Evolutionary conservation across 345 rosid species (phyloP), one percentile per base, ranked within the genome.

Genomic region (Mercurialis annua): DNA sequence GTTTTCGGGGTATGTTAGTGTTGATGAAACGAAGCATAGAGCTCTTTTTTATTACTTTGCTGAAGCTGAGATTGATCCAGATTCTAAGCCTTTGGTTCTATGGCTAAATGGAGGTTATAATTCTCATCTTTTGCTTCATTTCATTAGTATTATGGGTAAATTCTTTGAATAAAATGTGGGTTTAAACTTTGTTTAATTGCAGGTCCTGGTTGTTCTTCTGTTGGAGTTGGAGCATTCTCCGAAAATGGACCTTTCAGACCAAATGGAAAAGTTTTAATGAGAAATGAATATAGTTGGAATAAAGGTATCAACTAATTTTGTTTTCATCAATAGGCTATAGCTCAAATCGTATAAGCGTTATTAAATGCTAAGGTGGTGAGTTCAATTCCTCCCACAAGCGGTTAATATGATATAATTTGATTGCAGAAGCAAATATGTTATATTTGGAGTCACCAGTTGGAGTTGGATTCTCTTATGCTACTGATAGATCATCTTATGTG

Each of bases 171-270:
- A n/a, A n/a, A n/a, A n/a, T n/a, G n/a, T n/a, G n/a, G n/a, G n/a
- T n/a, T n/a, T n/a, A n/a, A n/a, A n/a, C n/a, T 59, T 12, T 62
- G 40, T 38, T 61, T 5, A 10, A 29, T 67, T 75, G 56, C 74
- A 87, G 92, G 92, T 53, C 99, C 99, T 33, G 99, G 99, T 11
- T 94, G 99, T 67, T 94, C 99, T 68, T 94, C 99, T 48, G 73
- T 94, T 53, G 99, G 99, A 38, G 92, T 91, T 62, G 99, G 99
- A 30, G 99, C 97, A 56, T 94, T 94, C 72, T 89, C 96, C 38
- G 99, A 94, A 64, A 89, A 91, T 53, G 99, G 99, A 18, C 99
- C 99, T 2, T 94, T 94, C 67, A 87, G 99, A 78, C 99, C 99
- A 7, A 85, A 84, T 48, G 96, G 95, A 26, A 73, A 81, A 46